phyloP scores from a whole-genome alignment of 192 early-diverging fungal species.

The Backusella morwellensis region DNA sequence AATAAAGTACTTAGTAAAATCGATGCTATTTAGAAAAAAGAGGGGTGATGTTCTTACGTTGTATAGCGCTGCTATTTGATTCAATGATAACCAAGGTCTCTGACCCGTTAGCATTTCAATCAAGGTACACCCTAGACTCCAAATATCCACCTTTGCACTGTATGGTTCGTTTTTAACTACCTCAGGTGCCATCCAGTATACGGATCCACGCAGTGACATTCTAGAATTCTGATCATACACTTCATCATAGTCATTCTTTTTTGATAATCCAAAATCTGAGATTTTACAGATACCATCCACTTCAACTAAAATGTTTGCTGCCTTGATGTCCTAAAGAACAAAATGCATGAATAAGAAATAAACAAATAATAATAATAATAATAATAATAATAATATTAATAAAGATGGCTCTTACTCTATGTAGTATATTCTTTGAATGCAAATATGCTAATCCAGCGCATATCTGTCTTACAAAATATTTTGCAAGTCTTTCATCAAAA shows the following conservation, averaged over 20 bases:
- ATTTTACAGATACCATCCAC: constrained; percentile 90
- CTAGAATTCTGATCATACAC: constrained; percentile 48
- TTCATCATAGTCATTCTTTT: constrained; percentile 59
- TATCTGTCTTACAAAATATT: constrained; percentile 81
- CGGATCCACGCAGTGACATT: constrained; percentile 68
- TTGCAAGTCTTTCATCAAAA: constrained; percentile 69
- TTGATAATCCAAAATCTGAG: constrained; percentile 96
- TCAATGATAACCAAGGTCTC: constrained; percentile 65
- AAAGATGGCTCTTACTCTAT: constrained; percentile 48
- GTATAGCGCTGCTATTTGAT: constrained; percentile 56
- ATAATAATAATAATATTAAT: neutral
- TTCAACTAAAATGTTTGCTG: constrained; percentile 81
- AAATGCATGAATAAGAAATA: neutral
- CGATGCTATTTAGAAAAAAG: constrained; percentile 11
- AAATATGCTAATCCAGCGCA: constrained; percentile 85
- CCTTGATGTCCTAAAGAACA: constrained; percentile 69
- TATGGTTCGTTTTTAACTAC: constrained; percentile 83
- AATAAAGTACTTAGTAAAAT: constrained; percentile 36
- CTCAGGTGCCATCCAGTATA: constrained; percentile 94
- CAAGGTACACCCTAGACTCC: constrained; percentile 85
- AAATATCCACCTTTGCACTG: constrained; percentile 94
- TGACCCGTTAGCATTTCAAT: constrained; percentile 96
- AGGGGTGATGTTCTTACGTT: constrained; percentile 35
- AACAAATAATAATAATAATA: neutral
- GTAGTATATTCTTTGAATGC: constrained; percentile 74